Evolutionary conservation across 257 asterid species (phyloP).

Genomic region (Misopates orontium): DNA sequence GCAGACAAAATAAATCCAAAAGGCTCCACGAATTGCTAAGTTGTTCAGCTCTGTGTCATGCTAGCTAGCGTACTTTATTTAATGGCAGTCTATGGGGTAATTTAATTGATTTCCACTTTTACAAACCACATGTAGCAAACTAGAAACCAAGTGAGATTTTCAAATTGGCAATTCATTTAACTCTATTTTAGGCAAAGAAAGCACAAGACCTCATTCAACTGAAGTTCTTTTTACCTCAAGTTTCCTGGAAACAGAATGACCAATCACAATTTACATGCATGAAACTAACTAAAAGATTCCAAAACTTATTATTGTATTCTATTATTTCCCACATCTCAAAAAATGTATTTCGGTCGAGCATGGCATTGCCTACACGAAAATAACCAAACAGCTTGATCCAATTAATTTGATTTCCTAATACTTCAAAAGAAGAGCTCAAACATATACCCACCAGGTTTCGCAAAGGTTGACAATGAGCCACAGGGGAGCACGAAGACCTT

Average conservation of each 20-base stretch:
- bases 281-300: not conserved
- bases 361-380: not conserved
- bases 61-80: too few relatives aligned
- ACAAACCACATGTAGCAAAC: too few relatives aligned
- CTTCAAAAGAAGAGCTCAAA: slow-evolving; percentile 21
- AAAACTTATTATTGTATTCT: not conserved
- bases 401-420: slow-evolving; percentile 15
- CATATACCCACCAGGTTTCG: slow-evolving; percentile 38
- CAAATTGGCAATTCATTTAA: too few relatives aligned
- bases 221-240: not conserved
- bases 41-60: too few relatives aligned
- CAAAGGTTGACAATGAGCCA: slow-evolving; percentile 28
- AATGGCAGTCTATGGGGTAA: too few relatives aligned
- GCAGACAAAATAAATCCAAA: too few relatives aligned
- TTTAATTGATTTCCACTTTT: too few relatives aligned
- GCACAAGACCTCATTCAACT: slow-evolving; percentile 13
- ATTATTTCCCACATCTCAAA: not conserved
- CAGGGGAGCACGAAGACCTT: slow-evolving; percentile 35
- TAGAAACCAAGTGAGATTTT: too few relatives aligned
- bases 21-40: too few relatives aligned
- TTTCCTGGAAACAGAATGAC: not conserved
- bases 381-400: not conserved
- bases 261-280: slow-evolving; percentile 18
- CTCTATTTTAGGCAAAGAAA: too few relatives aligned
- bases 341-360: not conserved